These are phyloP conservation scores for Penicillium paxilli DNA, from an alignment of 495 filamentous ascomycete genomes.

Conservation along the genomic window DNA sequence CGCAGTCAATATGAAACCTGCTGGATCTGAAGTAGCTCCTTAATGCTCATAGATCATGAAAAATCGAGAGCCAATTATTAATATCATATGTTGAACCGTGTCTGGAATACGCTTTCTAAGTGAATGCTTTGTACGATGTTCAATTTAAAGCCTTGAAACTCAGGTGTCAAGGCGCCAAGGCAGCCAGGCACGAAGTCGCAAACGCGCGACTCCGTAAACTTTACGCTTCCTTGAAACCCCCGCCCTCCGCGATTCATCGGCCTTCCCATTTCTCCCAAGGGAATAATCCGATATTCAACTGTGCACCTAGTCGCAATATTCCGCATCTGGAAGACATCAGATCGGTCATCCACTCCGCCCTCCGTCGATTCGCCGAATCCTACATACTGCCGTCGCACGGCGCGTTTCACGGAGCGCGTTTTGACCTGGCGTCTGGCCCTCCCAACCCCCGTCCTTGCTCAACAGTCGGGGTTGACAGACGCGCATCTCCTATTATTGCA, in stretches of 20 bases:
- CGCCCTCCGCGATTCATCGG: slow-evolving; percentile 4
- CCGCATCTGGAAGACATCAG: background rate
- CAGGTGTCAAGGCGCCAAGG: background rate
- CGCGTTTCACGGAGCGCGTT: slow-evolving; percentile 31
- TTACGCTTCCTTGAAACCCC: slow-evolving; percentile 8
- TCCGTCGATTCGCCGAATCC: slow-evolving; percentile 3
- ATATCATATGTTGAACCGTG: no score
- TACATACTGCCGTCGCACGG: slow-evolving; percentile 23
- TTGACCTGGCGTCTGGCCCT: slow-evolving; percentile 11
- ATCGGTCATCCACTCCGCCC: background rate
- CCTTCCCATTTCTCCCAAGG: slow-evolving; percentile 1
- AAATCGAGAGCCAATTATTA: no score
- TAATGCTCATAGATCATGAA: no score
- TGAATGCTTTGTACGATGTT: no score
- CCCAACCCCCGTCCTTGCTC: background rate
- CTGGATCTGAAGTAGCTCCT: no score
- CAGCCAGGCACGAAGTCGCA: background rate
- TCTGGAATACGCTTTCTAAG: no score
- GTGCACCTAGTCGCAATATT: background rate
- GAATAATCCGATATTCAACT: background rate
- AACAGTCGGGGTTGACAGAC: slow-evolving; percentile 1
- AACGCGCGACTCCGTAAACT: slow-evolving; percentile 9
- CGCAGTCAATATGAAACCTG: no score
- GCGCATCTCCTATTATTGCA: background rate
- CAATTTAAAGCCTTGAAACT: no score